phyloP scores from a whole-genome alignment of 768 basidiomycete species.

The Heimioporus sp. region DNA sequence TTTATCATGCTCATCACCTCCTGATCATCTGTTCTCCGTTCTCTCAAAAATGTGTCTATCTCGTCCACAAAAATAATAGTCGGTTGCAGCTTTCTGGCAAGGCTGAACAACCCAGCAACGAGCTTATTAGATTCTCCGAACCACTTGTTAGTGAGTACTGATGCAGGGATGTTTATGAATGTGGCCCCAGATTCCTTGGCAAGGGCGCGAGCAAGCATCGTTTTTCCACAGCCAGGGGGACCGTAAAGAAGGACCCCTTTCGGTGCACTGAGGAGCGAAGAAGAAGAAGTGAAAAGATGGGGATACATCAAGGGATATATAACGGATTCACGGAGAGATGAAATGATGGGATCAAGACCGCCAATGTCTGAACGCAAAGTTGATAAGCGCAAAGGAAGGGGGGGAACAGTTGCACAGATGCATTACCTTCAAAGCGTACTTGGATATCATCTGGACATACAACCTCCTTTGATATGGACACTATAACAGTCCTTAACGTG shows the following conservation, averaged over 20 bases:
- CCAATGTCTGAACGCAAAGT: constrained; percentile 65
- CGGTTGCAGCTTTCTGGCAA: constrained; percentile 91
- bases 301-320: constrained; percentile 95
- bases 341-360: constrained; percentile 87
- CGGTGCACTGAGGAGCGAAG: constrained; percentile 83
- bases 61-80: constrained; percentile 99
- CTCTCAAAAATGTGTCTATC: constrained; percentile 92
- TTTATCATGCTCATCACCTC: constrained; percentile 99
- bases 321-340: constrained; percentile 89
- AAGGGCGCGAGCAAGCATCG: constrained; percentile 98
- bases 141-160: constrained; percentile 78
- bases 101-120: constrained; percentile 89
- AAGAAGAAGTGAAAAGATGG: constrained; percentile 76
- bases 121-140: constrained; percentile 93
- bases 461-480: constrained; percentile 87
- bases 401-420: background rate
- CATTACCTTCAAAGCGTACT: constrained; percentile 68
- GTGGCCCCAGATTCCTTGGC: constrained; percentile 97
- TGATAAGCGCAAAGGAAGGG: background rate
- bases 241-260: constrained; percentile 96
- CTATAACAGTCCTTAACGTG: constrained; percentile 32
- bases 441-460: constrained; percentile 90
- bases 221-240: constrained; percentile 98
- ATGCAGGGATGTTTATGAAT: constrained; percentile 86
- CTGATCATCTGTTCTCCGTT: constrained; percentile 85